Percentiles rank a stretch among this genome's conserved stretches.
These are phyloP conservation scores for Colletotrichum sp. DNA, from an alignment of 2,329 filamentous ascomycete genomes.

Conservation along the genomic window DNA sequence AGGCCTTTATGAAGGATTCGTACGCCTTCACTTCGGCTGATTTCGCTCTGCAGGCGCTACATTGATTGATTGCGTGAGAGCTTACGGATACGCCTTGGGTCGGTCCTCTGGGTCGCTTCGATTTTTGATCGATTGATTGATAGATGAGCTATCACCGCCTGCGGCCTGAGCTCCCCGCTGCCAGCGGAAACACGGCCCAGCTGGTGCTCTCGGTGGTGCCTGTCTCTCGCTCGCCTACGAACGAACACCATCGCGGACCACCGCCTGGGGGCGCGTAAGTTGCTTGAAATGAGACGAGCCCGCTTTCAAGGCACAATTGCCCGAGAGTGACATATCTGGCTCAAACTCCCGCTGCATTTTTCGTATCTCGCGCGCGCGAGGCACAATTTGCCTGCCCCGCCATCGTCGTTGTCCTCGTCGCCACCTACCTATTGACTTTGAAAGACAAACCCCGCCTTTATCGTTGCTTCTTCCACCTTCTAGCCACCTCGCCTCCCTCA, in stretches of 20 bases:
- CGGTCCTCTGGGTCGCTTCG: background rate
- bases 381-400: background rate
- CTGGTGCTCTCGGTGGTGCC: background rate
- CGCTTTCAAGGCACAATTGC: slow-evolving; percentile 4
- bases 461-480: slow-evolving; percentile 5
- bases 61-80: background rate
- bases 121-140: background rate
- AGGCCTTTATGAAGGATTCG: slow-evolving; percentile 1
- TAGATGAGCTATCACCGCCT: background rate
- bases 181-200: background rate
- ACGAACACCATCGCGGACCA: background rate
- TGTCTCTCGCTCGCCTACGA: background rate
- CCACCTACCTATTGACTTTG: background rate
- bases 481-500: background rate
- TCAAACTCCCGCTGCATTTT: background rate
- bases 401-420: background rate
- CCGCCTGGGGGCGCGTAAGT: background rate
- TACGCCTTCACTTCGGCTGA: background rate
- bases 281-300: background rate
- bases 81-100: background rate
- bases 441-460: background rate
- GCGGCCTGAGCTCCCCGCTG: background rate
- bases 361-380: background rate
- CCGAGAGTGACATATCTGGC: background rate
- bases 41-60: background rate